Percentiles rank a stretch among this genome's conserved stretches.
Conservation (phyloP, 495 filamentous ascomycete species). For the Annulohypoxylon maeteangense region DNA sequence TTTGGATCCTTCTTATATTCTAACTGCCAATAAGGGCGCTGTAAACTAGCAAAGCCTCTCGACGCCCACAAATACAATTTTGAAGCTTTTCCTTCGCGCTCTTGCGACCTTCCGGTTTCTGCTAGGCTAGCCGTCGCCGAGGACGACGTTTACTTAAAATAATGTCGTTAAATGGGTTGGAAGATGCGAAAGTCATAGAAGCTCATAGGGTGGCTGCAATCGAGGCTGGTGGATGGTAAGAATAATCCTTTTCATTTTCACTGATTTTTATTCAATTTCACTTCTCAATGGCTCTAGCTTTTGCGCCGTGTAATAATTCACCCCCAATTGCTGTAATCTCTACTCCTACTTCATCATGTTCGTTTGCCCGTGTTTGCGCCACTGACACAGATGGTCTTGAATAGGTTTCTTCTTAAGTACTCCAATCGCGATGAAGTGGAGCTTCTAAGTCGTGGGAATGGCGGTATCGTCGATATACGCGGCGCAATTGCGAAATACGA, state of each 20-base stretch:
- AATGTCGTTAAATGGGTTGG: conserved; percentile 99
- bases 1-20: conserved; percentile 26
- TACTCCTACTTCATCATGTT: neutral
- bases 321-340: neutral
- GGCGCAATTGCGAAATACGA: conserved; percentile 79
- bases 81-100: neutral
- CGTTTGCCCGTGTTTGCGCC: conserved; percentile 17
- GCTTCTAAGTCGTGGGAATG: conserved; percentile 78
- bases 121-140: conserved; percentile 19
- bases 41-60: conserved; percentile 15
- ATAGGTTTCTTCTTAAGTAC: conserved; percentile 95
- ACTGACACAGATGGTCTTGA: conserved; percentile 34
- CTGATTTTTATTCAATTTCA: neutral
- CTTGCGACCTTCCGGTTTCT: conserved; percentile 11
- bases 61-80: conserved; percentile 8
- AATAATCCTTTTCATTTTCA: neutral
- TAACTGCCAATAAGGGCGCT: conserved; percentile 22
- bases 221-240: conserved; percentile 96
- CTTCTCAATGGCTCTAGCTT: neutral
- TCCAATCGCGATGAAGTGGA: conserved; percentile 87
- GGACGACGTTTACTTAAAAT: conserved; percentile 42
- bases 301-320: neutral
- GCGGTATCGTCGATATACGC: conserved; percentile 86
- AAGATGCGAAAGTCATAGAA: conserved; percentile 80
- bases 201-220: conserved; percentile 81